Evolutionary conservation across 768 basidiomycete genomes (phyloP).

Genomic region (Scleroderma bovista): DNA sequence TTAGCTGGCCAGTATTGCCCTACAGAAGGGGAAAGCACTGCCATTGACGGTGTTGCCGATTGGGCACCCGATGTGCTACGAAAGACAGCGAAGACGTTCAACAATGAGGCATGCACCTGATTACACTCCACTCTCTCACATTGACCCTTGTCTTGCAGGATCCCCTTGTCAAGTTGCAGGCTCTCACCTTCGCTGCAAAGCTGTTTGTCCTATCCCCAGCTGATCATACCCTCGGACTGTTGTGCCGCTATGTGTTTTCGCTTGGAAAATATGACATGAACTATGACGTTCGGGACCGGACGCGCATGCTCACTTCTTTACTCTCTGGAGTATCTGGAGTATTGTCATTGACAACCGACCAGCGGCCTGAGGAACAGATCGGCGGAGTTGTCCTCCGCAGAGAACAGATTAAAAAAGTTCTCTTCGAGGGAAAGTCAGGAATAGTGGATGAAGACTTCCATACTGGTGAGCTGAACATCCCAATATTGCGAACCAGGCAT

Average conservation of each 20-base stretch:
- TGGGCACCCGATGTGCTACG: constrained; percentile 91
- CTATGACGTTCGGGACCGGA: constrained; percentile 90
- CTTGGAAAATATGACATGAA: constrained; percentile 84
- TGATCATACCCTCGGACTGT: constrained; percentile 42
- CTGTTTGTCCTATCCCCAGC: constrained; percentile 64
- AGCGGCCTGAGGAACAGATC: constrained; percentile 37
- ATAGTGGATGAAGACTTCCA: constrained; percentile 36
- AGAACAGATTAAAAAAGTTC: constrained; percentile 75
- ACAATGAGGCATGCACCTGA: constrained; percentile 51
- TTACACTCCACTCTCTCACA: not conserved
- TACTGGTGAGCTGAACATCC: constrained; percentile 15
- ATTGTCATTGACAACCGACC: constrained; percentile 31
- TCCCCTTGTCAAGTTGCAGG: constrained; percentile 72
- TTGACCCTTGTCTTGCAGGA: constrained; percentile 35
- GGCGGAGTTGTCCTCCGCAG: constrained; percentile 69
- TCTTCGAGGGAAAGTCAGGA: constrained; percentile 70
- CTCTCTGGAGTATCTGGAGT: constrained; percentile 57
- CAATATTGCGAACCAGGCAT: not conserved
- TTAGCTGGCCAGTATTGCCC: constrained; percentile 85
- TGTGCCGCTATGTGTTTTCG: constrained; percentile 70
- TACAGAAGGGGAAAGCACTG: constrained; percentile 25
- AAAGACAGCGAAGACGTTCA: constrained; percentile 70
- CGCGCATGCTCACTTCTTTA: constrained; percentile 70
- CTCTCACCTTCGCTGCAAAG: constrained; percentile 83
- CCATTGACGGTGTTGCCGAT: constrained; percentile 53